Evolutionary conservation across 2,329 filamentous ascomycete species (phyloP).

Genomic region (Cladosporium sp.): DNA sequence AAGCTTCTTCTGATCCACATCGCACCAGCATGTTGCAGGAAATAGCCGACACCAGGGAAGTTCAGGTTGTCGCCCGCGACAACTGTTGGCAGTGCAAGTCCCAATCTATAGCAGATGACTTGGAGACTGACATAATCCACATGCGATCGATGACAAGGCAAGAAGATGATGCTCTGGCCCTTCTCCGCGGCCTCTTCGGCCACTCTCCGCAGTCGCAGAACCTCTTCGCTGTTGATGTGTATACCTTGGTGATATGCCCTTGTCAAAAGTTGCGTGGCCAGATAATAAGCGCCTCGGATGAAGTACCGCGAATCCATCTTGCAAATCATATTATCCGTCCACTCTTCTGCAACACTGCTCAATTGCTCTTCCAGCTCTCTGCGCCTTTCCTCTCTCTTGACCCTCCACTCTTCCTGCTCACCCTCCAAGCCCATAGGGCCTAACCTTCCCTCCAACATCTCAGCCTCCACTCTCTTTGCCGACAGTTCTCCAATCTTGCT

Average conservation of each 20-base stretch:
- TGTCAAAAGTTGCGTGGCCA: constrained; percentile 81
- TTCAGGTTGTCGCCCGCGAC: constrained; percentile 96
- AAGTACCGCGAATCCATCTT: constrained; percentile 71
- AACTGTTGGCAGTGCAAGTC: constrained; percentile 81
- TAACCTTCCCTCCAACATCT: constrained; percentile 70
- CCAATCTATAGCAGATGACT: constrained; percentile 89
- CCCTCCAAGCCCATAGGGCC: constrained; percentile 47
- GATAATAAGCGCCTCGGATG: constrained; percentile 86
- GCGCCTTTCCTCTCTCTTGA: constrained; percentile 28
- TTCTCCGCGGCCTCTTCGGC: constrained; percentile 78
- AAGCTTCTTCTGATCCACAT: constrained; percentile 96
- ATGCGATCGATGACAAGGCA: constrained; percentile 91
- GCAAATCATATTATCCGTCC: constrained; percentile 96
- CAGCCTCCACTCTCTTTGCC: constrained; percentile 66
- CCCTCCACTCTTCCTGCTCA: constrained; percentile 55
- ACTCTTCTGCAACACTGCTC: constrained; percentile 74
- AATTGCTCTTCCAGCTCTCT: constrained; percentile 67
- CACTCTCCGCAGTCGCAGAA: constrained; percentile 73
- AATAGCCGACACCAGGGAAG: constrained; percentile 82
- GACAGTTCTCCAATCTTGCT: constrained; percentile 73
- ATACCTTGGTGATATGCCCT: constrained; percentile 94
- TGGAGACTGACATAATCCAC: constrained; percentile 95
- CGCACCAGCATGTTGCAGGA: constrained; percentile 89
- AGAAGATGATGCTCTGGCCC: constrained; percentile 92
- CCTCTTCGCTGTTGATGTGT: constrained; percentile 92